phyloP scores from a whole-genome alignment of 2,329 filamentous ascomycete genomes.

The Talaromyces marneffei region DNA sequence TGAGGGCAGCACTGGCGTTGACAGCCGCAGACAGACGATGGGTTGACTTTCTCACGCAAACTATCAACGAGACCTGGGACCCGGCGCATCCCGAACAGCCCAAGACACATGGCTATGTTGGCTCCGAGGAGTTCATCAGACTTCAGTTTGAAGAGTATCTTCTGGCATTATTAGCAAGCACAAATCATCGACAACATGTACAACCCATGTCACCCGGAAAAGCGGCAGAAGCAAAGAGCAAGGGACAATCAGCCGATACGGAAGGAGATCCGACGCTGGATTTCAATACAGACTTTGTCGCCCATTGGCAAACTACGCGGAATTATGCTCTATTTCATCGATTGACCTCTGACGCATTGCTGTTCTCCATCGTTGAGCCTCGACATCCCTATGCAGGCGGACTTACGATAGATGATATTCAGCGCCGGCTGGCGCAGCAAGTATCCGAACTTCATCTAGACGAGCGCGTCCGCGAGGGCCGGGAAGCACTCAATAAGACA shows the following conservation, averaged over 20 bases:
- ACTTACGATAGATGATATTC: conserved; percentile 88
- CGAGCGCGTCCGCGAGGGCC: conserved; percentile 75
- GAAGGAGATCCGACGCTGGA: conserved; percentile 82
- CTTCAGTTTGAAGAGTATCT: conserved; percentile 97
- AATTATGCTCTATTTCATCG: conserved; percentile 87
- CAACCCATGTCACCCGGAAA: conserved; percentile 52
- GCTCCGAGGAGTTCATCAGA: conserved; percentile 94
- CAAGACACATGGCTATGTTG: conserved; percentile 91
- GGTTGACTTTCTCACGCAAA: conserved; percentile 93
- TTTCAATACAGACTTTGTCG: conserved; percentile 77
- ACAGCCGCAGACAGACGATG: conserved; percentile 85
- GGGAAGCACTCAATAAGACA: conserved; percentile 81
- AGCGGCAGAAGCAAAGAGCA: conserved; percentile 34
- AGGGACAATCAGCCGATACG: conserved; percentile 55
- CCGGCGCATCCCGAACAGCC: conserved; percentile 80
- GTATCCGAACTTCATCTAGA: conserved; percentile 91
- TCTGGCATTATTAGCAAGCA: conserved; percentile 75
- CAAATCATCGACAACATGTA: conserved; percentile 85
- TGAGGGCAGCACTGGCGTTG: conserved; percentile 68
- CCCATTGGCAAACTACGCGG: conserved; percentile 80
- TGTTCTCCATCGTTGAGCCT: conserved; percentile 92
- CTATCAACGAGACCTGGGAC: conserved; percentile 95
- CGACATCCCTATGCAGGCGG: conserved; percentile 90
- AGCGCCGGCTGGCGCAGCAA: conserved; percentile 81
- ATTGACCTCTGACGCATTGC: conserved; percentile 67